Evolutionary conservation across 106 monocot genomes (phyloP).

Genomic region (Platanthera guangdongensis): DNA sequence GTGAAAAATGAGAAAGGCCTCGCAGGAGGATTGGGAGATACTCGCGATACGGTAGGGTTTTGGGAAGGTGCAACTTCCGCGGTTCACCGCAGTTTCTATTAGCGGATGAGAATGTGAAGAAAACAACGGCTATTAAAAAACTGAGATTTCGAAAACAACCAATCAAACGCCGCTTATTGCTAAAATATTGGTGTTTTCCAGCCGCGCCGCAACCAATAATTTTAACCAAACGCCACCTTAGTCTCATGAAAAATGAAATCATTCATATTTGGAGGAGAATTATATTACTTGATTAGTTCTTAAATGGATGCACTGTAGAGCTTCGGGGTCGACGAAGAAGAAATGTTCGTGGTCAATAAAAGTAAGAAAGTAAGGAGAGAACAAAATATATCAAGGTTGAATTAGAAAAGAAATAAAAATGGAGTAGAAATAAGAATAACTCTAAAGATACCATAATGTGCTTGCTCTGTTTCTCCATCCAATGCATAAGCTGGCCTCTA

Average conservation of each 20-base stretch:
- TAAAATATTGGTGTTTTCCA: no score
- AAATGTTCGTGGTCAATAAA: background rate
- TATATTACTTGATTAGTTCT: background rate
- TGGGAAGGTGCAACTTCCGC: no score
- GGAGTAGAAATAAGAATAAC: background rate
- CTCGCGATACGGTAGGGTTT: no score
- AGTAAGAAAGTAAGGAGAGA: background rate
- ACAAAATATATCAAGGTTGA: background rate
- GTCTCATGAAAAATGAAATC: background rate
- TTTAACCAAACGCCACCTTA: no score
- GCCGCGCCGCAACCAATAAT: no score
- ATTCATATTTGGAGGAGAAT: background rate
- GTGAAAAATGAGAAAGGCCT: no score
- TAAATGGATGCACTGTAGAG: background rate
- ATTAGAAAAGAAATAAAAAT: background rate
- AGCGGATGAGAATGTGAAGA: no score
- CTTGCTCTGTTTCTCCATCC: constrained; percentile 99
- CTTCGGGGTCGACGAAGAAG: background rate
- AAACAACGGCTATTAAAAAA: no score
- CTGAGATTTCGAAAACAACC: no score
- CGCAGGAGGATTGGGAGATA: no score
- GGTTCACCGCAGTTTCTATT: no score
- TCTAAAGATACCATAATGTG: constrained; percentile 59
- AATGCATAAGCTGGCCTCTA: constrained; percentile 70
- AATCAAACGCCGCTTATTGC: no score